Evolutionary conservation across 2,329 filamentous ascomycete genomes (phyloP), one percentile per base, ranked within the genome.

Genomic region (Coniella lustricola): DNA sequence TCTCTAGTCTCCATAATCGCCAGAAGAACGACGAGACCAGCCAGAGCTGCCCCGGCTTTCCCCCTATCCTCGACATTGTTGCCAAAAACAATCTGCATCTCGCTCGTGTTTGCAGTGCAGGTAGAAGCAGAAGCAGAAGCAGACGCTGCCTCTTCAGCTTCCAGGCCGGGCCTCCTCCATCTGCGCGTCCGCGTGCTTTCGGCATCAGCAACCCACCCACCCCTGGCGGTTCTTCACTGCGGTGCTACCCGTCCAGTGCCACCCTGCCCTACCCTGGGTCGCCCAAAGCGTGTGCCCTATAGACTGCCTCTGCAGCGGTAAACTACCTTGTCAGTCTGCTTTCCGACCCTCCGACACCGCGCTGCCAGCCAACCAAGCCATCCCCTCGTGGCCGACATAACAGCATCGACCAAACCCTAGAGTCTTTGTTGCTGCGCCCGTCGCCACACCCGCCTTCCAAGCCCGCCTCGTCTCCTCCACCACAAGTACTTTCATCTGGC

Each of bases 271-370:
- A 44, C 44, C 40, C 25, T 29, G 5, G 5, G 10, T 29, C 10
- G 25, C 25, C 25, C 25, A 22, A 32, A 42, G 40, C 25, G 40
- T 42, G 17, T 33, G 22, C 13, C n/a, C 18, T 21, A 10, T 32
- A 33, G 22, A 29, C 40, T 33, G 33, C 34, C 33, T 32, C 41
- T 37, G 46, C 45, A 43, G 39, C 33, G 20, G n/a, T n/a, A 38
- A 49, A 36, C 10, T 35, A 35, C 44, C 38, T 36, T 21, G 20
- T 43, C 38, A 39, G 34, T 43, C 42, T 39, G 14, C 34, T 18
- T 46, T 39, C 38, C 44, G 47, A 49, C 37, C 42, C 39, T 50
- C 42, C 35, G 50, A 49, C 46, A 43, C 25, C 22, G 39, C 46
- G 46, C 48, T 29, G 36, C 22, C 38, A 34, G 36, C 22, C 38